A percentile compares a stretch with the other conserved stretches of the same genome.
These are phyloP conservation scores for Rhodotorula sphaerocarpa DNA, from an alignment of 768 basidiomycete genomes.

Conservation along the genomic window DNA sequence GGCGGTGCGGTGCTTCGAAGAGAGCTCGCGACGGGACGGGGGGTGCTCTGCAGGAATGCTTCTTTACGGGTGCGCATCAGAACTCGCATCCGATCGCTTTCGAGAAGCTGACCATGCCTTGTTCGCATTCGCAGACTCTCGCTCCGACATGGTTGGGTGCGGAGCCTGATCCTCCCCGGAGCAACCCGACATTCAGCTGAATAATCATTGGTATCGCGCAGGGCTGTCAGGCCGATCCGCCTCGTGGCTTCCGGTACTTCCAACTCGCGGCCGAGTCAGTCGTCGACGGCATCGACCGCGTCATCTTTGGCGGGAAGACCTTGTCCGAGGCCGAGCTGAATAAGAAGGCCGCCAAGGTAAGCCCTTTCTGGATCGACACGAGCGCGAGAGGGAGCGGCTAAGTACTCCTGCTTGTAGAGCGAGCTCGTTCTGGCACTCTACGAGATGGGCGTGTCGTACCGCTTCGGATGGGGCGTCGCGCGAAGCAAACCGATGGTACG, in stretches of 20 bases:
- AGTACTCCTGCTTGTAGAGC: slow-evolving; percentile 45
- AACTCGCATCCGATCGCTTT: too few species aligned
- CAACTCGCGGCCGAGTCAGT: slow-evolving; percentile 71
- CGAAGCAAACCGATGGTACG: slow-evolving; percentile 73
- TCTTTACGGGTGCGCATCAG: slow-evolving; percentile 69
- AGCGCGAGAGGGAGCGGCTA: background rate
- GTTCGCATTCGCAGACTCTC: slow-evolving; percentile 53
- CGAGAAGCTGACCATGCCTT: too few species aligned
- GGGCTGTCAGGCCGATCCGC: slow-evolving; percentile 59
- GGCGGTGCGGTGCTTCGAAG: slow-evolving; percentile 39
- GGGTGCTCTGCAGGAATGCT: slow-evolving; percentile 85
- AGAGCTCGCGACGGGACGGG: slow-evolving; percentile 49
- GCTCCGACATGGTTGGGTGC: slow-evolving; percentile 81
- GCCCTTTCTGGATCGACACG: background rate
- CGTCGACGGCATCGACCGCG: slow-evolving; percentile 63
- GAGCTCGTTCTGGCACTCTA: slow-evolving; percentile 83
- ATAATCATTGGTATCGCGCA: background rate
- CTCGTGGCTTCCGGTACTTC: slow-evolving; percentile 71
- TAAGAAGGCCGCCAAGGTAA: slow-evolving; percentile 52
- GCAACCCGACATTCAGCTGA: too few species aligned
- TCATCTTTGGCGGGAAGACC: slow-evolving; percentile 47
- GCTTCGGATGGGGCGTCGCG: slow-evolving; percentile 79
- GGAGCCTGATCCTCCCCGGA: too few species aligned
- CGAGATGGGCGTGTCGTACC: slow-evolving; percentile 87
- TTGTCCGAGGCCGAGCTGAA: slow-evolving; percentile 45